A percentile compares a stretch with the other conserved stretches of the same genome.
Evolutionary conservation across 2,329 filamentous ascomycete genomes (phyloP).

Genomic region (Aspergillus sp.): DNA sequence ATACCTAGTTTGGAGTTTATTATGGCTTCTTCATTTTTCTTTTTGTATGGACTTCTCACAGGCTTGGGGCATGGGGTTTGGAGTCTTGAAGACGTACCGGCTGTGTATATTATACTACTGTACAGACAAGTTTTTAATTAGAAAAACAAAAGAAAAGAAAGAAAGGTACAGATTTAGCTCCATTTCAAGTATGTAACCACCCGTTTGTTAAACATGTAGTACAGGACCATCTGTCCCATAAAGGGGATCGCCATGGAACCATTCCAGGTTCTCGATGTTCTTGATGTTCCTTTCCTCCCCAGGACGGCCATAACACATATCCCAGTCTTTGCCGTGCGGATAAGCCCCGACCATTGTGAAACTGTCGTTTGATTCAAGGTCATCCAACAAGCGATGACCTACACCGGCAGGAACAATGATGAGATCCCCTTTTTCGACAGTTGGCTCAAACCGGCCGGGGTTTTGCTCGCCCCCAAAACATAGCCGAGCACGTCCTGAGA

Average conservation of each 20-base stretch:
- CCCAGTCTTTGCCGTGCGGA: conserved; percentile 57
- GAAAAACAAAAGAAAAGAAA: neutral
- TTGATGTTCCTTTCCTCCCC: conserved; percentile 55
- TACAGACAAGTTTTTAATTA: conserved; percentile 3
- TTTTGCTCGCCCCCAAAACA: conserved; percentile 68
- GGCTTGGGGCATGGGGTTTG: neutral
- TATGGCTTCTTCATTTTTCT: neutral
- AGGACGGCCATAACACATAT: conserved; percentile 67
- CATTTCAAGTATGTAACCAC: neutral
- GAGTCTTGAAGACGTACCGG: conserved; percentile 6
- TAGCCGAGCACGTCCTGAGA: conserved; percentile 56
- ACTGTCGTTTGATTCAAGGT: conserved; percentile 43
- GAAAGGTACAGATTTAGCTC: neutral
- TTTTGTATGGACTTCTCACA: neutral
- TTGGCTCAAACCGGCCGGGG: conserved; percentile 53
- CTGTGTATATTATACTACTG: conserved; percentile 13
- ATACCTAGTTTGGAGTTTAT: neutral
- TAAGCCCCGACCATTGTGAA: conserved; percentile 70
- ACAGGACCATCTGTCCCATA: conserved; percentile 56
- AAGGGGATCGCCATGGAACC: conserved; percentile 61
- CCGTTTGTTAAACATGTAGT: conserved; percentile 34
- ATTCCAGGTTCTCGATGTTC: conserved; percentile 49
- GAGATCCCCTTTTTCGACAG: conserved; percentile 59
- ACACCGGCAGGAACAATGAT: conserved; percentile 66
- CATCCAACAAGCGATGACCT: conserved; percentile 60